These are phyloP conservation scores for Vanderwaltozyma yarrowii DNA, from an alignment of 805 yeast species.

Conservation along the genomic window DNA sequence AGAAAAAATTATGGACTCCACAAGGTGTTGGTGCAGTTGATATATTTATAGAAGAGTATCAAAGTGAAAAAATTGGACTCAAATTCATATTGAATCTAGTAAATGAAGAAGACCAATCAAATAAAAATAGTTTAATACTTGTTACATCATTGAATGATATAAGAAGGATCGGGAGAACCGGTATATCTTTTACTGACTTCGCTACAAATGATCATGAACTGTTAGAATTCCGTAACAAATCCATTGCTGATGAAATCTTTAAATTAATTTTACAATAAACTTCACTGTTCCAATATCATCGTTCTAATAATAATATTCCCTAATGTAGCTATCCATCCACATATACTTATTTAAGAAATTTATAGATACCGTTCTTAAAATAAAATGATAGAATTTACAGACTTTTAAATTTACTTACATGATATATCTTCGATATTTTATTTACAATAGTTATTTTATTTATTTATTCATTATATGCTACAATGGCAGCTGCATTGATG, in stretches of 20 bases:
- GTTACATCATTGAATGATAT: constrained; percentile 10
- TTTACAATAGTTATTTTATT: constrained; percentile 1
- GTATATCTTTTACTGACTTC: constrained; percentile 12
- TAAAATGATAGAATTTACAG: too few relatives aligned
- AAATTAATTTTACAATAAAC: constrained; percentile 6
- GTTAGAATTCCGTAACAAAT: constrained; percentile 20
- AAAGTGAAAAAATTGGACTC: constrained; percentile 9
- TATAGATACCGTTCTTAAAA: too few relatives aligned
- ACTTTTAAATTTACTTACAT: too few relatives aligned
- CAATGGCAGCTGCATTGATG: constrained; percentile 65
- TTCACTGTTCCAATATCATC: too few relatives aligned
- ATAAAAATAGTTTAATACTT: constrained; percentile 1
- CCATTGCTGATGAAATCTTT: constrained; percentile 18
- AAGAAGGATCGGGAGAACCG: constrained; percentile 23
- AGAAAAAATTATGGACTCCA: constrained; percentile 15
- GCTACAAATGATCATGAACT: constrained; percentile 9
- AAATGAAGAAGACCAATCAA: constrained; percentile 1
- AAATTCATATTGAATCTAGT: constrained; percentile 8
- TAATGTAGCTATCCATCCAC: too few relatives aligned
- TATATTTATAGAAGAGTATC: constrained; percentile 14
- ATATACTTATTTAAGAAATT: too few relatives aligned
- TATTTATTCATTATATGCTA: constrained; percentile 29
- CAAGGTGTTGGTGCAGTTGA: constrained; percentile 11
- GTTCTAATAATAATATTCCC: too few relatives aligned
- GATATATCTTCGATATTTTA: too few relatives aligned